These are phyloP conservation scores for Candida lessepsii DNA, from an alignment of 805 yeast species.

Conservation along the genomic window DNA sequence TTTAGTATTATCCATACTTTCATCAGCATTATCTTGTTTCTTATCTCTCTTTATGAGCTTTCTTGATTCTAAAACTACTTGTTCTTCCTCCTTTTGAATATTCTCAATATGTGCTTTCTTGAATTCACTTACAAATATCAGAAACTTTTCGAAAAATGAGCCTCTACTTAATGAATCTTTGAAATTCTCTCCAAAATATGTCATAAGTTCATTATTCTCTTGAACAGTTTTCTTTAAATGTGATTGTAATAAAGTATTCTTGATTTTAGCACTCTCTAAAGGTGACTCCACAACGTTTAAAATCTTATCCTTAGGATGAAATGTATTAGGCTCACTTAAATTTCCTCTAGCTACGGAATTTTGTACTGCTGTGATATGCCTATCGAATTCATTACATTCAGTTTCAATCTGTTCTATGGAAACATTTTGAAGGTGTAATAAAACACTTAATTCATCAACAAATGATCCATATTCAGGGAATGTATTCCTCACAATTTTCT, in stretches of 20 bases:
- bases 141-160: conserved; percentile 74
- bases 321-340: conserved; percentile 68
- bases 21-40: conserved; percentile 11
- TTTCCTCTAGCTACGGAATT: conserved; percentile 79
- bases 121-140: conserved; percentile 76
- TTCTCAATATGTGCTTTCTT: conserved; percentile 80
- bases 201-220: conserved; percentile 72
- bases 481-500: conserved; percentile 76
- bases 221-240: conserved; percentile 61
- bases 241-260: conserved; percentile 61
- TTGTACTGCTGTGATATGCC: conserved; percentile 64
- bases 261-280: conserved; percentile 72
- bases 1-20: conserved; percentile 15
- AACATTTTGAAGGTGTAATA: conserved; percentile 62
- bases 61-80: conserved; percentile 41
- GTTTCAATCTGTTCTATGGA: conserved; percentile 77
- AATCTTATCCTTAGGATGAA: conserved; percentile 84
- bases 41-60: conserved; percentile 18
- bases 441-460: conserved; percentile 65
- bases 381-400: conserved; percentile 67
- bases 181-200: conserved; percentile 87
- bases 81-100: conserved; percentile 77
- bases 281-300: conserved; percentile 59
- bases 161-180: conserved; percentile 63
- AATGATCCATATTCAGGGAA: conserved; percentile 79